A percentile compares a stretch with the other conserved stretches of the same genome.
phyloP scores from a whole-genome alignment of 2,329 filamentous ascomycete species.

The Tetracladium maxilliforme region DNA sequence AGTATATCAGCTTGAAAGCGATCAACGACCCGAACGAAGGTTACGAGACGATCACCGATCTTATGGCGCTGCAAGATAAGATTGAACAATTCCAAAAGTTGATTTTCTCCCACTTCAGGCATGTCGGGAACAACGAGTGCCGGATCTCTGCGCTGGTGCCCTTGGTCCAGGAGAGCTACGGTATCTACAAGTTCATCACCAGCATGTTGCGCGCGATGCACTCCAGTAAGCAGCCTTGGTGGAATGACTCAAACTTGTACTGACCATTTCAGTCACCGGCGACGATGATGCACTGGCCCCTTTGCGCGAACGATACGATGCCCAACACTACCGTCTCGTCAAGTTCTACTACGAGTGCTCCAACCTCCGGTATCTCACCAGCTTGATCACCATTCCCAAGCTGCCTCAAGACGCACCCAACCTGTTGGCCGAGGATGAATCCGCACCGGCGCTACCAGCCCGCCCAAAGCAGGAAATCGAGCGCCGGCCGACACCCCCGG shows the following conservation, averaged over 20 bases:
- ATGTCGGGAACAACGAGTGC: slow-evolving; percentile 88
- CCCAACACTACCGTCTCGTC: slow-evolving; percentile 89
- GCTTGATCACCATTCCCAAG: slow-evolving; percentile 90
- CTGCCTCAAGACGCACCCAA: slow-evolving; percentile 89
- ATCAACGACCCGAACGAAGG: slow-evolving; percentile 99
- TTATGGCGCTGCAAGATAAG: slow-evolving; percentile 94
- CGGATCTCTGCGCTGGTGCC: slow-evolving; percentile 88
- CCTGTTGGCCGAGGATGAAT: slow-evolving; percentile 71
- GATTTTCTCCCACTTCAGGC: slow-evolving; percentile 92
- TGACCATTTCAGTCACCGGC: slow-evolving; percentile 50
- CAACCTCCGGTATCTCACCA: slow-evolving; percentile 90
- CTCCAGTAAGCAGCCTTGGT: slow-evolving; percentile 49
- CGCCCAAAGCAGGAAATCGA: slow-evolving; percentile 65
- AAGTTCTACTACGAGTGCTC: slow-evolving; percentile 99
- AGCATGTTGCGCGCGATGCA: slow-evolving; percentile 99
- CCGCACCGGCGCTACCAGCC: slow-evolving; percentile 67
- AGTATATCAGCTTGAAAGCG: slow-evolving; percentile 94
- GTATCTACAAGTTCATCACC: slow-evolving; percentile 98
- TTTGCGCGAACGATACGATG: slow-evolving; percentile 77
- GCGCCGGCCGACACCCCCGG: slow-evolving; percentile 53
- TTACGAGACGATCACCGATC: slow-evolving; percentile 88
- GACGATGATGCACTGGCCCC: slow-evolving; percentile 88
- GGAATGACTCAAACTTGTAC: background rate
- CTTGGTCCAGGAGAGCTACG: slow-evolving; percentile 93
- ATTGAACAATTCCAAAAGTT: slow-evolving; percentile 98